Percentiles rank a stretch among this genome's conserved stretches.
phyloP scores from a whole-genome alignment of 345 rosid genomes.

The Atalantia buxifolia region DNA sequence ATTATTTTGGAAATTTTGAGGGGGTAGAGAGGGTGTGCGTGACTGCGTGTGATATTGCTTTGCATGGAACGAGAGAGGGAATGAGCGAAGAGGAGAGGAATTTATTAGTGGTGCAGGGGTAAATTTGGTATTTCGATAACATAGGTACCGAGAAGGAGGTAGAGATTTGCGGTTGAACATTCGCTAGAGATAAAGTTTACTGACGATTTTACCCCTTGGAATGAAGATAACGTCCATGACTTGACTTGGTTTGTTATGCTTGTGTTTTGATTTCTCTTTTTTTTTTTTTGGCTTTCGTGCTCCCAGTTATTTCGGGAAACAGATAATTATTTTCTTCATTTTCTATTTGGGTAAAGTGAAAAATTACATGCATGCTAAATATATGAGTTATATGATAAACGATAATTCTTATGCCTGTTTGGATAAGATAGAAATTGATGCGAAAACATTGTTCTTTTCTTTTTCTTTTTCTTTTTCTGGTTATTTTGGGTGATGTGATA shows the following conservation, averaged over 20 bases:
- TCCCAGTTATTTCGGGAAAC: neutral
- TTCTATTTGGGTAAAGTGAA: too few relatives aligned
- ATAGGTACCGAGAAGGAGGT: neutral
- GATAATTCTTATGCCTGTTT: neutral
- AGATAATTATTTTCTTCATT: neutral
- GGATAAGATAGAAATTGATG: neutral
- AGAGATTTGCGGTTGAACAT: slow-evolving; percentile 23
- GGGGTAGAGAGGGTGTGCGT: neutral
- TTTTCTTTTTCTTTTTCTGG: too few relatives aligned
- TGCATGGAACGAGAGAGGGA: slow-evolving; percentile 21
- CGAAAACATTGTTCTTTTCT: neutral
- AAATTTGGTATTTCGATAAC: neutral
- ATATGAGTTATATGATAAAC: neutral
- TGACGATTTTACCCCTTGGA: slow-evolving; percentile 13
- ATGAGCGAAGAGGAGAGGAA: neutral
- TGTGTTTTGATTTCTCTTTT: neutral
- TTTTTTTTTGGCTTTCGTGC: neutral
- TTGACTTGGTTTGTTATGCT: neutral
- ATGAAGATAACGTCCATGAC: slow-evolving; percentile 14
- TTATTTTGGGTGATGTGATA: neutral
- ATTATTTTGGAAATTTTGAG: too few relatives aligned
- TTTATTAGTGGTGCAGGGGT: slow-evolving; percentile 2
- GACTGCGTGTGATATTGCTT: slow-evolving; percentile 6
- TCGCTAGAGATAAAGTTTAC: neutral
- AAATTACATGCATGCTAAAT: too few relatives aligned